These are phyloP conservation scores for Colletotrichum sublineola DNA, from an alignment of 2,329 filamentous ascomycete genomes.

Conservation along the genomic window DNA sequence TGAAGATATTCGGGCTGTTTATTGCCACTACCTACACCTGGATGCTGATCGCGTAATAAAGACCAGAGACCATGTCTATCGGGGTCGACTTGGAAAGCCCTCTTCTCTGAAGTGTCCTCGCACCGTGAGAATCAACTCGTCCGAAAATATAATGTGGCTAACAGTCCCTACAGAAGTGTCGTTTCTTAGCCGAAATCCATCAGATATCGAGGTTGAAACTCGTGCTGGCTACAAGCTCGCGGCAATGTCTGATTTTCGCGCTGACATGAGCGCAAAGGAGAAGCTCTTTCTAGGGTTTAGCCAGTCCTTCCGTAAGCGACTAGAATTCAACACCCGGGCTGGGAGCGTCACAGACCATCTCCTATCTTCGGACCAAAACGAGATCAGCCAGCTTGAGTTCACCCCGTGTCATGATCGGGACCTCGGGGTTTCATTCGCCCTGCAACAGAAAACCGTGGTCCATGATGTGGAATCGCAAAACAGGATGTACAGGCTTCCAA, in stretches of 20 bases:
- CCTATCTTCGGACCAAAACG: background rate
- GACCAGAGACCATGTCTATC: background rate
- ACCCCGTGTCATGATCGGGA: background rate
- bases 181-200: constrained; percentile 1
- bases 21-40: background rate
- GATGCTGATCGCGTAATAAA: background rate
- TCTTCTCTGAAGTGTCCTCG: background rate
- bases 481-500: background rate
- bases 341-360: background rate
- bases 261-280: constrained; percentile 19
- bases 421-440: constrained; percentile 1
- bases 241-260: constrained; percentile 2
- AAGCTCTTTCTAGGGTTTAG: constrained; percentile 16
- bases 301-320: background rate
- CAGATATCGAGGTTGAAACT: background rate
- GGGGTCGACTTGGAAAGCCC: background rate
- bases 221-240: background rate
- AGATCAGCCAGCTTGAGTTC: constrained; percentile 4
- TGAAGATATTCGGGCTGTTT: background rate
- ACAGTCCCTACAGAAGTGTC: background rate
- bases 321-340: background rate
- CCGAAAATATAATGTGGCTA: background rate
- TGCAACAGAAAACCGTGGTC: constrained; percentile 6
- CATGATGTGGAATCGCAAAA: background rate
- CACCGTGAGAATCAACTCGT: background rate